These are phyloP conservation scores for Beauveria brongniartii DNA, from an alignment of 2,329 filamentous ascomycete species.

Conservation along the genomic window DNA sequence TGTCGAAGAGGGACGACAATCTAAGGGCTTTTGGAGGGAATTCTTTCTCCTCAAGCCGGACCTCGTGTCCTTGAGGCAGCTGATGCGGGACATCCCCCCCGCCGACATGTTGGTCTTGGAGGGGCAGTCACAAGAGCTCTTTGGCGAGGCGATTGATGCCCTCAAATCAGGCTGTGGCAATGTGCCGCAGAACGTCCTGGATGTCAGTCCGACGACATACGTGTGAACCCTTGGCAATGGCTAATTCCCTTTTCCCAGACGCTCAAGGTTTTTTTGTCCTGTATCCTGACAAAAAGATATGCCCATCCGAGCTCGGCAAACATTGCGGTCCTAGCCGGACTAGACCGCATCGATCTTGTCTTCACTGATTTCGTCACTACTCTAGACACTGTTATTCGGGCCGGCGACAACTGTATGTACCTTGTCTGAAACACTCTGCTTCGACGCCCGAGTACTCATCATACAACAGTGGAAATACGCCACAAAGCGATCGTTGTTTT, in stretches of 20 bases:
- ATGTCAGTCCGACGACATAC: constrained; percentile 43
- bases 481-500: constrained; percentile 74
- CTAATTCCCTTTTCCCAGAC: constrained; percentile 49
- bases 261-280: constrained; percentile 77
- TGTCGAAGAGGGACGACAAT: constrained; percentile 58
- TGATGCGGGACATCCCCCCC: constrained; percentile 63
- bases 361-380: constrained; percentile 83
- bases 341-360: constrained; percentile 78
- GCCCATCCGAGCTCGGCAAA: constrained; percentile 93
- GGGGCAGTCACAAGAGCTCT: constrained; percentile 70
- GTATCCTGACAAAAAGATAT: constrained; percentile 80
- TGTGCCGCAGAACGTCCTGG: constrained; percentile 70
- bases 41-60: constrained; percentile 89
- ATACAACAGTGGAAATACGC: constrained; percentile 57
- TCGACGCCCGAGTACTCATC: background rate
- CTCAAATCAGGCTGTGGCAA: constrained; percentile 54
- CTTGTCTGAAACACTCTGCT: background rate
- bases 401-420: constrained; percentile 58
- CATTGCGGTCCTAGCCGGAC: constrained; percentile 78
- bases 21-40: constrained; percentile 92
- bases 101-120: constrained; percentile 72
- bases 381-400: constrained; percentile 75
- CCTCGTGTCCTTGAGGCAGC: constrained; percentile 53
- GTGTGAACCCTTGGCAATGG: no score
- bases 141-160: constrained; percentile 62